These are phyloP conservation scores for Viola pubescens DNA, from an alignment of 441 rosid species.

Conservation along the genomic window DNA sequence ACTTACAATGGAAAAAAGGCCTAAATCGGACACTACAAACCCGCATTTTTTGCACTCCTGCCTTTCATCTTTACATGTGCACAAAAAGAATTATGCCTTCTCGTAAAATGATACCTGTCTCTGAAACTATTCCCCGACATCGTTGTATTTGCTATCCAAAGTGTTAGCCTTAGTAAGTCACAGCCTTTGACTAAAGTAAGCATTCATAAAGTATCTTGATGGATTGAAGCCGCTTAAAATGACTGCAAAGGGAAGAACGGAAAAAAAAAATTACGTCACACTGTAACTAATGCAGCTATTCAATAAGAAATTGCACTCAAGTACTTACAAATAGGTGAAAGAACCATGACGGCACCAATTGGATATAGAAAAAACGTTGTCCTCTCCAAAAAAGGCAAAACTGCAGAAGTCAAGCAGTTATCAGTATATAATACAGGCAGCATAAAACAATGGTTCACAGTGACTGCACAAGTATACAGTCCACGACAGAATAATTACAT, in stretches of 20 bases:
- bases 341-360: conserved; percentile 64
- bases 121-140: conserved; percentile 17
- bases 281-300: too few relatives aligned
- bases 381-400: conserved; percentile 91
- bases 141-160: conserved; percentile 12
- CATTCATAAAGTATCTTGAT: conserved; percentile 88
- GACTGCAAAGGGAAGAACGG: conserved; percentile 43
- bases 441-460: too few relatives aligned
- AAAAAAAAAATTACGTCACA: too few relatives aligned
- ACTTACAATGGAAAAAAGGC: conserved; percentile 14
- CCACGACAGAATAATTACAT: too few relatives aligned
- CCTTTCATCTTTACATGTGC: conserved; percentile 16
- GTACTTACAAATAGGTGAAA: conserved; percentile 84
- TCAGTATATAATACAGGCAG: conserved; percentile 6
- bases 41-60: conserved; percentile 9
- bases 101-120: conserved; percentile 15
- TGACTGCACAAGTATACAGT: too few relatives aligned
- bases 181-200: conserved; percentile 75
- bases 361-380: conserved; percentile 95
- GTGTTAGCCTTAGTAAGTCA: conserved; percentile 32
- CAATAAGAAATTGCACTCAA: conserved; percentile 2
- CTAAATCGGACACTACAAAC: conserved; percentile 16
- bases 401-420: conserved; percentile 33
- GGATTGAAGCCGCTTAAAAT: conserved; percentile 95
- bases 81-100: conserved; percentile 15